phyloP scores from a whole-genome alignment of 768 basidiomycete genomes.

The Lentinula sp. region DNA sequence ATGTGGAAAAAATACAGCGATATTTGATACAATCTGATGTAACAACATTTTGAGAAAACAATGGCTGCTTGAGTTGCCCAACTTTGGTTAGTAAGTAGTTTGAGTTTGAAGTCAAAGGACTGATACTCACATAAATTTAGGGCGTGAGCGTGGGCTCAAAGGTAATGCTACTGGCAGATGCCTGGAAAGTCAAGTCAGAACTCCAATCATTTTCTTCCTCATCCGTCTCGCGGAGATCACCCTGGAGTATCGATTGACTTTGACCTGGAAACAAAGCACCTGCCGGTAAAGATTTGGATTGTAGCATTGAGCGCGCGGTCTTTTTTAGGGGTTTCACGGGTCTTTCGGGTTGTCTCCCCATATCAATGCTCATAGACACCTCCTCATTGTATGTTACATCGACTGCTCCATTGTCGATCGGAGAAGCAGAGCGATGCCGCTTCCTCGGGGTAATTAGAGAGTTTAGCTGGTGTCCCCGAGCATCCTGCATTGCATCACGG shows the following conservation, averaged over 20 bases:
- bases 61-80: neutral
- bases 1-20: neutral
- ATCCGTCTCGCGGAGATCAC: neutral
- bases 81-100: neutral
- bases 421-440: slow-evolving; percentile 29
- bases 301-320: slow-evolving; percentile 23
- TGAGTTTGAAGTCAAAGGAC: neutral
- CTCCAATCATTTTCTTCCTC: slow-evolving; percentile 39
- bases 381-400: slow-evolving; percentile 18
- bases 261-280: slow-evolving; percentile 10
- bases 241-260: neutral
- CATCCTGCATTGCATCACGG: slow-evolving; percentile 33
- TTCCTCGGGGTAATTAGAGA: slow-evolving; percentile 22
- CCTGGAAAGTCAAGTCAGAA: slow-evolving; percentile 12
- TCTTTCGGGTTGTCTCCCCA: slow-evolving; percentile 23
- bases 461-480: neutral
- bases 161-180: slow-evolving; percentile 9
- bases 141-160: slow-evolving; percentile 14
- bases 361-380: slow-evolving; percentile 9
- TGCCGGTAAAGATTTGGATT: slow-evolving; percentile 32
- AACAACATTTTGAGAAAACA: neutral
- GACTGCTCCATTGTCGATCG: slow-evolving; percentile 10
- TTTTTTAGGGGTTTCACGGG: slow-evolving; percentile 37
- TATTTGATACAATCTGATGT: neutral
- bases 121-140: neutral